These are phyloP conservation scores for Colletotrichum navitas DNA, from an alignment of 2,329 filamentous ascomycete genomes.

Conservation along the genomic window DNA sequence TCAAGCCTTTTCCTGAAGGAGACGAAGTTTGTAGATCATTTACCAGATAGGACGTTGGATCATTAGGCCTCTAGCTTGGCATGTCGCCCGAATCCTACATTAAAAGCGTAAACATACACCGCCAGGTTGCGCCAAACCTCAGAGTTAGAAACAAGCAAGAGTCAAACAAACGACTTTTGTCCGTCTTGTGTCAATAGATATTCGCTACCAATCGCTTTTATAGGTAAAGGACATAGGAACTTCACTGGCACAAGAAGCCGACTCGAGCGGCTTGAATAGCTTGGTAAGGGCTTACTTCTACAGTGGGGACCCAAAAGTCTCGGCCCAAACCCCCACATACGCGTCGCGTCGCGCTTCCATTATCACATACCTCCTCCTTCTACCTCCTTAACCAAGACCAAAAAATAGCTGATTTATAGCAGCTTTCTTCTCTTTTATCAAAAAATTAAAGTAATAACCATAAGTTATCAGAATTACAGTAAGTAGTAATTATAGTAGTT, in stretches of 20 bases:
- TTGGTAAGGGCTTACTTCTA: not conserved
- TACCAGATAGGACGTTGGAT: not conserved
- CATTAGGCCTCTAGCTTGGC: too few species aligned
- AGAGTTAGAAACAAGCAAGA: not conserved
- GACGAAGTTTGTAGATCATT: not conserved
- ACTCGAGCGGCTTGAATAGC: not conserved
- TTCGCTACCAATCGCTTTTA: not conserved
- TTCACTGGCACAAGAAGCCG: not conserved
- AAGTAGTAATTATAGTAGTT: too few species aligned
- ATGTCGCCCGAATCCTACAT: not conserved
- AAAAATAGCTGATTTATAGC: too few species aligned
- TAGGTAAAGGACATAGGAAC: not conserved
- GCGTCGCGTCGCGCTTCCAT: too few species aligned
- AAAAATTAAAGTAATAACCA: too few species aligned
- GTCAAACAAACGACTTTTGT: not conserved
- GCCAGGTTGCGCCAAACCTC: too few species aligned
- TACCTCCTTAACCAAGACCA: too few species aligned
- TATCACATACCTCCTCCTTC: too few species aligned
- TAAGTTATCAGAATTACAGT: too few species aligned
- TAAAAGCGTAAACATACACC: not conserved
- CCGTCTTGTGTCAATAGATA: not conserved
- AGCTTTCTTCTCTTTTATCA: too few species aligned
- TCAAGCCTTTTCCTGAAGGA: not conserved
- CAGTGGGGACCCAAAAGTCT: too few species aligned
- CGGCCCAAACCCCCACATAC: too few species aligned